These are phyloP conservation scores for Blastobotrys elegans DNA, from an alignment of 1,139 yeast species.

Conservation along the genomic window DNA sequence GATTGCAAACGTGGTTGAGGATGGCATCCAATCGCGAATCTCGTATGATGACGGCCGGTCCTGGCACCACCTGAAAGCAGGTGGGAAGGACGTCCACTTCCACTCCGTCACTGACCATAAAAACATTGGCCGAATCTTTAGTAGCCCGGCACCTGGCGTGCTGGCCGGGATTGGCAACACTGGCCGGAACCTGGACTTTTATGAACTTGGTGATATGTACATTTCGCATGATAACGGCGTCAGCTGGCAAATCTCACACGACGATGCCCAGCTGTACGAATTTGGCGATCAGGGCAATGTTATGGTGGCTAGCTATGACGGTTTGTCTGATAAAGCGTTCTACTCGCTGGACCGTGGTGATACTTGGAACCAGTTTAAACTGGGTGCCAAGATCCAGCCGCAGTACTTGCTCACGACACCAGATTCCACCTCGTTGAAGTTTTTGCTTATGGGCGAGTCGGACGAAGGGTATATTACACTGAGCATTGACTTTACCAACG, in stretches of 20 bases:
- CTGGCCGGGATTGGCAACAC: constrained; percentile 45
- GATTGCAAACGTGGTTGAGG: constrained; percentile 46
- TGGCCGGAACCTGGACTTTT: constrained; percentile 28
- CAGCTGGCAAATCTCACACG: constrained; percentile 57
- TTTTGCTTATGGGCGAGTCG: constrained; percentile 49
- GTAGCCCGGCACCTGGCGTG: constrained; percentile 72
- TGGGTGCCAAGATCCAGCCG: constrained; percentile 49
- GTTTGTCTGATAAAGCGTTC: constrained; percentile 28
- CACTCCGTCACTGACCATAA: constrained; percentile 46
- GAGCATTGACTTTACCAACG: constrained; percentile 58
- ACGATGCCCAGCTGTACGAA: constrained; percentile 52
- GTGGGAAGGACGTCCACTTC: constrained; percentile 46
- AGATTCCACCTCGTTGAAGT: constrained; percentile 68
- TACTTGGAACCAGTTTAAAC: constrained; percentile 50
- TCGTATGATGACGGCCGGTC: constrained; percentile 62
- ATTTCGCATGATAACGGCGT: constrained; percentile 76
- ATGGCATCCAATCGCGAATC: constrained; percentile 39
- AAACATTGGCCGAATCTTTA: constrained; percentile 53
- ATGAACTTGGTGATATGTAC: constrained; percentile 38
- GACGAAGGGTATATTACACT: constrained; percentile 33
- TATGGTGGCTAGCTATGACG: constrained; percentile 49
- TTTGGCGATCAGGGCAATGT: constrained; percentile 83
- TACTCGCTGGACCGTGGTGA: constrained; percentile 75
- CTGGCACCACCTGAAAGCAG: constrained; percentile 51
- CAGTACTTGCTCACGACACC: constrained; percentile 50